Conservation (phyloP, 2,329 filamentous ascomycete genomes). For the Rachicladosporium sp. region DNA sequence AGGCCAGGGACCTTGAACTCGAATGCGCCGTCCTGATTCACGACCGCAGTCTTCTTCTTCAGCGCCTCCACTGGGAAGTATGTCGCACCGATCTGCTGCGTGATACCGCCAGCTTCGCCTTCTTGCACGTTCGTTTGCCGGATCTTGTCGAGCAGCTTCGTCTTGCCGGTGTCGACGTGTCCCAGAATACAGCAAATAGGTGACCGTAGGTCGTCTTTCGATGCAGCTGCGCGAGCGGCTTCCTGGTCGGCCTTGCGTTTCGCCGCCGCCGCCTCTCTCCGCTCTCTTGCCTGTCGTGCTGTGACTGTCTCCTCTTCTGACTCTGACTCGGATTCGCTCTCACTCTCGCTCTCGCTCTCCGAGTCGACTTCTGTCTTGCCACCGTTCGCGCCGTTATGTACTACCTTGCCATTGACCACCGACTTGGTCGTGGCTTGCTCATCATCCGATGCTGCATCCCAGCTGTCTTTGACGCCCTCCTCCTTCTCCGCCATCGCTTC, state of each 20-base stretch:
- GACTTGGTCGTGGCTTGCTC: constrained; percentile 37
- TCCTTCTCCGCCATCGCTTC: constrained; percentile 66
- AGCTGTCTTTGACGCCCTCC: constrained; percentile 81
- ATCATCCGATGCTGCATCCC: constrained; percentile 77
- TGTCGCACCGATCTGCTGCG: constrained; percentile 97
- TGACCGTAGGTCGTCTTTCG: constrained; percentile 86
- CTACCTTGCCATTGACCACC: constrained; percentile 24
- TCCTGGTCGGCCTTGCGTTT: constrained; percentile 82
- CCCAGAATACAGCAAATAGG: constrained; percentile 99
- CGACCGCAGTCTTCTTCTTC: constrained; percentile 79
- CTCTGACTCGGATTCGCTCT: constrained; percentile 49
- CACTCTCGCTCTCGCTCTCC: constrained; percentile 25
- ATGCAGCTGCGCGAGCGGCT: constrained; percentile 79
- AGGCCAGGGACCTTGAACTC: constrained; percentile 97
- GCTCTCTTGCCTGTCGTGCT: constrained; percentile 57
- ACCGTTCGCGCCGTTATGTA: constrained; percentile 14
- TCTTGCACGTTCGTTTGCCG: constrained; percentile 98
- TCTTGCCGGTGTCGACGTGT: constrained; percentile 99
- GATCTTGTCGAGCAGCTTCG: constrained; percentile 97
- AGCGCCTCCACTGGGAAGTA: constrained; percentile 97
- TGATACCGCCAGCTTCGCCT: constrained; percentile 98
- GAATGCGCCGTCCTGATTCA: constrained; percentile 81
- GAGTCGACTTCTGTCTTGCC: constrained; percentile 29
- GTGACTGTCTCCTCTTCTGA: constrained; percentile 60
- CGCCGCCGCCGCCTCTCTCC: constrained; percentile 80